Evolutionary conservation across 2,329 filamentous ascomycete genomes (phyloP).

Genomic region (Fusarium sp.): DNA sequence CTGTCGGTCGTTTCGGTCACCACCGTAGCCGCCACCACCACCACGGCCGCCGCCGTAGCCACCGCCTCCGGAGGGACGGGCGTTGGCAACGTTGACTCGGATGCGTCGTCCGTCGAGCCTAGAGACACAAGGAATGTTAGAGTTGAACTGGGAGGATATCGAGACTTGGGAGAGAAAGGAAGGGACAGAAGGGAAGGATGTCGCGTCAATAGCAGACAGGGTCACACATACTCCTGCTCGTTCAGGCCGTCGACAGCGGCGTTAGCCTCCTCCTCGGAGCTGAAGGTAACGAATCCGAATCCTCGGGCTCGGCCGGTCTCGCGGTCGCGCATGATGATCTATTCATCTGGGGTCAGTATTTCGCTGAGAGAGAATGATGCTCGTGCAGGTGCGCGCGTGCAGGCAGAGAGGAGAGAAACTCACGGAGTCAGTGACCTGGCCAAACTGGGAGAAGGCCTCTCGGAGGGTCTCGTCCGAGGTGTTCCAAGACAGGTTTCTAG

Average conservation of each 20-base stretch:
- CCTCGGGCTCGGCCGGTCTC: slow-evolving; percentile 26
- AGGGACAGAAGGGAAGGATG: background rate
- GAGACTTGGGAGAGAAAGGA: no score
- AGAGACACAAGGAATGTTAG: background rate
- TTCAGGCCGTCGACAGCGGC: background rate
- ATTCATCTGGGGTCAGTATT: background rate
- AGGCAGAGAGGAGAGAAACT: background rate
- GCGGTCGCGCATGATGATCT: slow-evolving; percentile 24
- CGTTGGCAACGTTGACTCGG: background rate
- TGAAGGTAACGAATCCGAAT: slow-evolving; percentile 21
- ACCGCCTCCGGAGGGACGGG: background rate
- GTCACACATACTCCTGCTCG: slow-evolving; percentile 1
- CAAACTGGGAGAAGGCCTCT: background rate
- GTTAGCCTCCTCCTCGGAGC: rapidly evolving
- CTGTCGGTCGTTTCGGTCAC: background rate
- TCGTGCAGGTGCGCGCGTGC: background rate
- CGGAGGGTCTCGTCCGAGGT: background rate
- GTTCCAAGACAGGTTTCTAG: slow-evolving; percentile 3
- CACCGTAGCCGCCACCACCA: background rate
- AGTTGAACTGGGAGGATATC: no score
- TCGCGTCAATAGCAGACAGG: rapidly evolving
- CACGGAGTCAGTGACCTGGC: background rate
- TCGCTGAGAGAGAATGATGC: background rate
- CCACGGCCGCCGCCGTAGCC: background rate
- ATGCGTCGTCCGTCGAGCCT: background rate